phyloP scores from a whole-genome alignment of 179 eudicot species.

The Sideroxylon spinosum region DNA sequence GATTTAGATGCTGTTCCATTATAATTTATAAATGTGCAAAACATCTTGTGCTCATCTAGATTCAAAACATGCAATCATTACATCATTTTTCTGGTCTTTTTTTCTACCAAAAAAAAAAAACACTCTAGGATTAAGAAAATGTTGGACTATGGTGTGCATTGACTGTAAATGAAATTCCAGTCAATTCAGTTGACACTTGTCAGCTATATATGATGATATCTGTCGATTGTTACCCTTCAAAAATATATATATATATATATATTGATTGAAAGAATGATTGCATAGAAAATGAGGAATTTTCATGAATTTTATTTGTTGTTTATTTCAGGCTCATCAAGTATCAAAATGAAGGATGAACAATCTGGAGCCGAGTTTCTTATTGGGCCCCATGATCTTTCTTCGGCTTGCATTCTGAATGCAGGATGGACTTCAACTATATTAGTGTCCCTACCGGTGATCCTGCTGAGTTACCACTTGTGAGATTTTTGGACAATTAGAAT shows the following conservation, averaged over 20 bases:
- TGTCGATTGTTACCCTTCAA: no score
- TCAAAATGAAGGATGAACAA: conserved; percentile 56
- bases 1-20: no score
- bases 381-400: conserved; percentile 43
- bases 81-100: no score
- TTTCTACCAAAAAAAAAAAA: no score
- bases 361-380: conserved; percentile 42
- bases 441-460: conserved; percentile 31
- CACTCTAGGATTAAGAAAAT: no score
- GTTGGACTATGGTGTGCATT: no score
- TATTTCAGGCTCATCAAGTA: conserved; percentile 61
- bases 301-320: neutral
- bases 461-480: neutral
- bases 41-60: no score
- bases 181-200: neutral
- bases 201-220: no score
- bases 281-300: no score
- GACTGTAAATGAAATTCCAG: neutral
- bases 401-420: conserved; percentile 26
- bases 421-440: conserved; percentile 25
- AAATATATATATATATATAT: no score
- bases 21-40: no score
- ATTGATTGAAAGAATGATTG: neutral
- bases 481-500: neutral
- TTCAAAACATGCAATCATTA: no score